Base-by-base conservation (phyloP, 2,329 filamentous ascomycete genomes). In the Monosporascus sp. region DNA sequence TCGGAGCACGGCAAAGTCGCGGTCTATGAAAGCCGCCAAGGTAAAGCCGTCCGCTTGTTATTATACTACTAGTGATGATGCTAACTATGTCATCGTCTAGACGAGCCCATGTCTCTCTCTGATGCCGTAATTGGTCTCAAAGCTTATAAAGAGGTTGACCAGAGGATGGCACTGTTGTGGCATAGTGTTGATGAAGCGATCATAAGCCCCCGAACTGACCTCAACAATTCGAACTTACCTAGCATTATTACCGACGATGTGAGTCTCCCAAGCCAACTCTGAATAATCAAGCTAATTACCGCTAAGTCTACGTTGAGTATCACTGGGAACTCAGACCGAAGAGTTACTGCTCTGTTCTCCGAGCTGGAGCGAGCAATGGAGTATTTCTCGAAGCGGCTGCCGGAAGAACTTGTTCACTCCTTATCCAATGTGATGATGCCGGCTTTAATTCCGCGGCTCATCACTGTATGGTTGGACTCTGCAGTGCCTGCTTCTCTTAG, bases 401-500 rank as follows among this genome's bases (percentile, higher is more conserved):
- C 84, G 0, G 52, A 71, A 9, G 77, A 83, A 31, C 72, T 87
- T 6, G 67, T 84, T 1, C 72, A 76, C 47, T 76, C 82, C 1
- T 72, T 97, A 1, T 88, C 88, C 0, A 74, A 79, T 14, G 79
- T 82, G 8, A 81, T 97, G 66, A 81, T 96, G 68, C 84, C 85
- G 0, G 77, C 81, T 39, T 70, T 96, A 9, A 79, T 86, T 8
- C 78, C 82, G 6, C 81, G 82, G 22, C 76, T 97, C 11, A 85
- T 90, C 41, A 80, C 80, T 5, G 76, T 80, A 5, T 96, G 90
- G 86, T 78, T 99, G 7, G 82, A 89, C 34, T 79, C 83, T 15
- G 82, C 84, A 1, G 85, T 99, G 0, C 93, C 94, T 1, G 76
- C 86, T 2, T 86, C 88, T 0, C 74, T 96, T 11, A 76, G 80